These are phyloP conservation scores for Metarhizium robertsii DNA, from an alignment of 2,329 filamentous ascomycete species.

Conservation along the genomic window DNA sequence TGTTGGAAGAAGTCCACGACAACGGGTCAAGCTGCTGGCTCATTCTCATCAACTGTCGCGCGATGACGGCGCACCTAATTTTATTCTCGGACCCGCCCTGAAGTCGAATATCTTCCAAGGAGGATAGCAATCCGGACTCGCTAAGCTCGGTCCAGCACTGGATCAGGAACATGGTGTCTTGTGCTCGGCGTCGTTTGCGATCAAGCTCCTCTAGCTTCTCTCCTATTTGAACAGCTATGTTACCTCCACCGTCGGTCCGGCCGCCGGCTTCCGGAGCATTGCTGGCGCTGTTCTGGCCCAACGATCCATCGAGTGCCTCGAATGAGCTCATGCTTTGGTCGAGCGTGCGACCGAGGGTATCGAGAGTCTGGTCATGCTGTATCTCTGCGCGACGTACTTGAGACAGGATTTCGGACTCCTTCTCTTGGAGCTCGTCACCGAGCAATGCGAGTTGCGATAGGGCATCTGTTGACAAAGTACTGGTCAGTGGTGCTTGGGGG, in stretches of 20 bases:
- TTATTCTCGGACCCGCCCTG: conserved; percentile 85
- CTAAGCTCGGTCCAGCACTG: conserved; percentile 96
- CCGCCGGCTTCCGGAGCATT: conserved; percentile 21
- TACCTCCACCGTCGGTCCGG: conserved; percentile 56
- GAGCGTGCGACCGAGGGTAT: conserved; percentile 78
- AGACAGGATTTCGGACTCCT: conserved; percentile 83
- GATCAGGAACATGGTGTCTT: conserved; percentile 91
- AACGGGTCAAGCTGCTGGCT: conserved; percentile 79
- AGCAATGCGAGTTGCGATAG: conserved; percentile 60
- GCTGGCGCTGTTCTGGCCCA: conserved; percentile 51
- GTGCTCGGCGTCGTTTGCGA: conserved; percentile 76
- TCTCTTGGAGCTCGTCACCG: conserved; percentile 76
- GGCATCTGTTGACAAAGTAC: conserved; percentile 34
- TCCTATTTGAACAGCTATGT: conserved; percentile 88
- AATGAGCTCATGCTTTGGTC: conserved; percentile 90
- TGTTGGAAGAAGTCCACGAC: conserved; percentile 59
- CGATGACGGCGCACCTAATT: conserved; percentile 87
- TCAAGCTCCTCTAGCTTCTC: conserved; percentile 91
- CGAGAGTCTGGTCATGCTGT: conserved; percentile 85
- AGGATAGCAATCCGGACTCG: conserved; percentile 75
- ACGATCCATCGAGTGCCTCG: conserved; percentile 74
- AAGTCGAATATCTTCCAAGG: conserved; percentile 80
- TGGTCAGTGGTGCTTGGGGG: not conserved
- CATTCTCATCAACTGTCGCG: conserved; percentile 86
- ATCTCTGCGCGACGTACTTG: conserved; percentile 85